A percentile compares a stretch with the other conserved stretches of the same genome.
These are phyloP conservation scores for Psidium guajava DNA, from an alignment of 345 rosid species.

Conservation along the genomic window DNA sequence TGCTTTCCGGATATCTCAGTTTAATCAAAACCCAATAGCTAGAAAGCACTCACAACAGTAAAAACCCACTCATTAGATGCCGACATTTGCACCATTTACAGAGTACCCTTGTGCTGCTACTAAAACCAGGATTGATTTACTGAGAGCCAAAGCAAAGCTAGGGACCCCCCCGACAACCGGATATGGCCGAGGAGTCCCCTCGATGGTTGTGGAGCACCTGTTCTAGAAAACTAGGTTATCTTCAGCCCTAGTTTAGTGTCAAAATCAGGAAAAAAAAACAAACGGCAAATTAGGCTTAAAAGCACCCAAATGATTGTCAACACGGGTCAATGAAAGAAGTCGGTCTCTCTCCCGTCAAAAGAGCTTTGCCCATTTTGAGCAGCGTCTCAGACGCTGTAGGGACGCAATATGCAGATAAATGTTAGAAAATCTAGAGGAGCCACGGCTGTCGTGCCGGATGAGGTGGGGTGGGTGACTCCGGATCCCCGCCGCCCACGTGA, in stretches of 20 bases:
- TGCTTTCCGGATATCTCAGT: not conserved
- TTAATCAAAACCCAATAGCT: not conserved
- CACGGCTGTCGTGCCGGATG: not conserved
- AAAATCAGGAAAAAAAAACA: too few species aligned
- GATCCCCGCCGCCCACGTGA: conserved; percentile 18
- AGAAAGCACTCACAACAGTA: conserved; percentile 4
- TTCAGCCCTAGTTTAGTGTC: too few species aligned
- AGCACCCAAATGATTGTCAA: conserved; percentile 4
- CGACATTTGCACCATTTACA: not conserved
- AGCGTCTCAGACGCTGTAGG: not conserved
- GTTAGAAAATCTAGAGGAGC: not conserved
- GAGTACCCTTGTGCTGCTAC: not conserved
- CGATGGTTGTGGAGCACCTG: not conserved
- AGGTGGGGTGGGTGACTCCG: conserved; percentile 11
- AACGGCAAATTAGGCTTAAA: too few species aligned
- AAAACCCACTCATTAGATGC: not conserved
- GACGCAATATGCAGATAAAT: not conserved
- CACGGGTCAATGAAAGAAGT: not conserved
- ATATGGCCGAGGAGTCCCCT: not conserved
- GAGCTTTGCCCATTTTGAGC: not conserved
- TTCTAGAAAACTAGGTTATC: too few species aligned
- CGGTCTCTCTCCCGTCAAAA: not conserved
- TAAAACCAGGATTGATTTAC: not conserved
- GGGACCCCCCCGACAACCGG: not conserved
- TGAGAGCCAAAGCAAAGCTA: not conserved